phyloP scores from a whole-genome alignment of 176 grass and related monocot species.

The Aegilops speltoides region DNA sequence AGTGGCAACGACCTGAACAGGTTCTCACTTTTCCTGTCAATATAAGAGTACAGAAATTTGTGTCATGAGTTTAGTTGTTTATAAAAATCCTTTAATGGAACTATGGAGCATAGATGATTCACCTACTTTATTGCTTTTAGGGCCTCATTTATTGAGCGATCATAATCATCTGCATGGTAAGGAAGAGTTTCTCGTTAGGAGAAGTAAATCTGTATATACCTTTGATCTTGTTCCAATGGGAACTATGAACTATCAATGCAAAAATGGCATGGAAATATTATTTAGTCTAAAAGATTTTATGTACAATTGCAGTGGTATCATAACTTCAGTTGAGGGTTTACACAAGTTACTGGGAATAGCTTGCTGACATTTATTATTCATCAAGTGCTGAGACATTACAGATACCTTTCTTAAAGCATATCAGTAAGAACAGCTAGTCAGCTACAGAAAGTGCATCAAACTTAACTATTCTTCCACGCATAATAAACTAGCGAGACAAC shows the following conservation, averaged over 20 bases:
- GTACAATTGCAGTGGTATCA: neutral
- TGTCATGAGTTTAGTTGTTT: slow-evolving; percentile 21
- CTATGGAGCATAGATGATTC: slow-evolving; percentile 15
- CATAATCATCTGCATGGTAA: slow-evolving; percentile 91
- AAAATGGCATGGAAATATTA: too few relatives aligned
- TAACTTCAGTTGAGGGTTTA: neutral
- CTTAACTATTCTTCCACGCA: neutral
- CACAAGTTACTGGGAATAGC: slow-evolving; percentile 12
- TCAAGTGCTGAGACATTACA: slow-evolving; percentile 5
- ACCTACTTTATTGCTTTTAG: slow-evolving; percentile 94
- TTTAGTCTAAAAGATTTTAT: slow-evolving; percentile 1
- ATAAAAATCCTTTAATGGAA: neutral
- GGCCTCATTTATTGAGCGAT: slow-evolving; percentile 95
- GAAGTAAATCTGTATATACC: neutral
- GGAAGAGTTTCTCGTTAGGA: slow-evolving; percentile 11
- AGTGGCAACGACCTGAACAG: slow-evolving; percentile 43
- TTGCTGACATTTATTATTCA: slow-evolving; percentile 34
- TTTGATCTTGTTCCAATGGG: slow-evolving; percentile 7
- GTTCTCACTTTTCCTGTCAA: slow-evolving; percentile 60
- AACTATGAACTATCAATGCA: neutral
- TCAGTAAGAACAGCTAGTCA: neutral
- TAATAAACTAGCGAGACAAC: neutral
- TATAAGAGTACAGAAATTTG: slow-evolving; percentile 30
- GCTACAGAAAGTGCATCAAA: neutral
- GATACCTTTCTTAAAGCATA: slow-evolving; percentile 10